Percentiles rank a stretch among this genome's conserved stretches.
Evolutionary conservation across 805 yeast genomes (phyloP).

Genomic region (Lipomyces chichibuensis): DNA sequence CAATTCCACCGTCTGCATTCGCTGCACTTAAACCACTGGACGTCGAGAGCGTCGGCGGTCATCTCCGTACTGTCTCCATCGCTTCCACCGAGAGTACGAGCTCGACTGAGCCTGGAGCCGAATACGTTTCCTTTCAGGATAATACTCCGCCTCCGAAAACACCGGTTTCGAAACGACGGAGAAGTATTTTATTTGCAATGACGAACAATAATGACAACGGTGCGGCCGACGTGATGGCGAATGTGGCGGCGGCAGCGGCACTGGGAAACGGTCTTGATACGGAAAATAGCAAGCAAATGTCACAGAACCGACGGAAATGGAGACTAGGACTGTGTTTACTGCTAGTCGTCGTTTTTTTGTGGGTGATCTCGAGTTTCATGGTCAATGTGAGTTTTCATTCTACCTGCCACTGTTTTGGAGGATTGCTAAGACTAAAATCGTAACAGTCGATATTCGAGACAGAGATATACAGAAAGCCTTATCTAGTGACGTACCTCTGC

Average conservation of each 20-base stretch:
- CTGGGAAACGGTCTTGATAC: not conserved
- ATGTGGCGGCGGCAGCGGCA: not conserved
- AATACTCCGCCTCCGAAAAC: slow-evolving; percentile 16
- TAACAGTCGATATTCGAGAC: slow-evolving; percentile 58
- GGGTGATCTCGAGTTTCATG: slow-evolving; percentile 90
- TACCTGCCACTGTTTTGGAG: not conserved
- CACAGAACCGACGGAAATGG: slow-evolving; percentile 20
- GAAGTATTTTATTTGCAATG: slow-evolving; percentile 9
- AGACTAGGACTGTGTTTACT: slow-evolving; percentile 27
- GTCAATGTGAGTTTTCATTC: slow-evolving; percentile 58
- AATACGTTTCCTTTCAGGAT: slow-evolving; percentile 16
- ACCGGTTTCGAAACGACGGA: slow-evolving; percentile 7
- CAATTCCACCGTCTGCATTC: not conserved
- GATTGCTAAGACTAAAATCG: not conserved
- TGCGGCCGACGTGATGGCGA: not conserved
- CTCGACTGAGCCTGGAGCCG: slow-evolving; percentile 7
- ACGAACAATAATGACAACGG: not conserved
- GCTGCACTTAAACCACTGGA: not conserved
- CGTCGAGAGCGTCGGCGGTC: not conserved
- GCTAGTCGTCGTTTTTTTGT: slow-evolving; percentile 42
- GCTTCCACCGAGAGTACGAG: not conserved
- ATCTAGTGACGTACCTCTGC: slow-evolving; percentile 87
- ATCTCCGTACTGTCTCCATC: not conserved
- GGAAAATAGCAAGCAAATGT: not conserved
- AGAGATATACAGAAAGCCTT: slow-evolving; percentile 80